Evolutionary conservation across 805 yeast species (phyloP), one percentile per base, ranked within the genome.

Genomic region (Metschnikowia baotianmanensis): DNA sequence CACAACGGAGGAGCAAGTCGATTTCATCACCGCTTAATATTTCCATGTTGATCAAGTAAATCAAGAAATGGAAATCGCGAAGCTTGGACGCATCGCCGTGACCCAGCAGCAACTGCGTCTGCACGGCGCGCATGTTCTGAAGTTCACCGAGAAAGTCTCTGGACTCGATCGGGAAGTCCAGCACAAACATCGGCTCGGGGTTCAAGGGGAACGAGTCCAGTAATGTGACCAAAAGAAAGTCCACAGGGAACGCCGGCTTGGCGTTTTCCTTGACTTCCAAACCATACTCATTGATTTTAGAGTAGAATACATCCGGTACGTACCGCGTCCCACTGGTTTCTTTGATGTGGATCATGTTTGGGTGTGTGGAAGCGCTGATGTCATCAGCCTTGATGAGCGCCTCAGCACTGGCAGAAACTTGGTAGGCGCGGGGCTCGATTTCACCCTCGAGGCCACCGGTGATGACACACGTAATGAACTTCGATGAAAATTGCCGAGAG

Each of bases 251-350:
- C 3, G 59, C 54, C 3, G 63, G 63, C 42, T 58, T 58, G 37
- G 63, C 63, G 57, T 86, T 84, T 30, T 80, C 78, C 54, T 88
- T 88, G n/a, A 93, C 95, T 26, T 87, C 80, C 22, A 88, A 67
- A 4, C 86, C 86, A 63, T 93, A 93, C 64, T 93, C 97, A 58
- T 93, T 93, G 45, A 78, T 75, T 58, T 78, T 81, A 62, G 81
- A 80, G 70, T 84, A 93, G 56, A 86, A 86, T 19, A 93, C 83
- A 47, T 93, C 99, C 0, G 99, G 99, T 12, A 93, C 98, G 52
- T 91, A 93, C 41, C 96, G 74, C 8, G 72, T 74, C 15, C 75
- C 72, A 29, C 78, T 77, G n/a, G 87, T 81, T 21, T 79, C 83
- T 56, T 86, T 84, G 48, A 93, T 81, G 52, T 80, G 83, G 58